phyloP scores from a whole-genome alignment of 495 filamentous ascomycete genomes.

The Opeltia flavorubescens region DNA sequence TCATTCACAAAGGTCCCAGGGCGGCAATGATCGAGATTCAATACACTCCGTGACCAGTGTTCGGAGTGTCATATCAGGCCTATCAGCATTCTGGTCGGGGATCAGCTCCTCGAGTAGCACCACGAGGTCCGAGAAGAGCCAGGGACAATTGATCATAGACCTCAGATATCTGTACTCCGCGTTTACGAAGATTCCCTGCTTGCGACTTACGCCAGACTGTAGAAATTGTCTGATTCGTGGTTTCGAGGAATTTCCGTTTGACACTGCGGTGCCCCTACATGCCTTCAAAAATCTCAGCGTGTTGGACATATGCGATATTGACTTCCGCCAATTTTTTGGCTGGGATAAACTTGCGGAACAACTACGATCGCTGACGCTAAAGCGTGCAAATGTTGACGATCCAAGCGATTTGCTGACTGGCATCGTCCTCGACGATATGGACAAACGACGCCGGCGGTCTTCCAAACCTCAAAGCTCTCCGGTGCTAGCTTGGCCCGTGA shows the following conservation, averaged over 20 bases:
- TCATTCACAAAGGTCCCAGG: constrained; percentile 60
- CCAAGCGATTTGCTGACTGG: constrained; percentile 78
- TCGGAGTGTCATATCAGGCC: constrained; percentile 90
- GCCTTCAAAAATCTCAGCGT: constrained; percentile 93
- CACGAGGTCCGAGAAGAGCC: constrained; percentile 73
- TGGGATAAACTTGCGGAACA: constrained; percentile 92
- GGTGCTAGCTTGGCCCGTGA: constrained; percentile 42
- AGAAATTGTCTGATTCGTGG: constrained; percentile 76
- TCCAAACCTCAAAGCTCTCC: constrained; percentile 75
- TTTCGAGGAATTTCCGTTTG: constrained; percentile 96
- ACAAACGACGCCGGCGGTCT: constrained; percentile 73
- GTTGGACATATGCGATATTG: constrained; percentile 85
- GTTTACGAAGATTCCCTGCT: constrained; percentile 93
- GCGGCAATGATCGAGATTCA: constrained; percentile 69
- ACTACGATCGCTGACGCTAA: constrained; percentile 77
- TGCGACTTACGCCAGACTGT: constrained; percentile 78
- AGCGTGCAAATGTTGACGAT: constrained; percentile 76
- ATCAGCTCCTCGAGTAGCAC: constrained; percentile 58
- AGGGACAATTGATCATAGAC: constrained; percentile 69
- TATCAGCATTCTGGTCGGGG: constrained; percentile 84
- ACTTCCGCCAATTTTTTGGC: constrained; percentile 91
- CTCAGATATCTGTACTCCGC: constrained; percentile 93
- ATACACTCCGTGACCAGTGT: constrained; percentile 94
- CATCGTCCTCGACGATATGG: constrained; percentile 92
- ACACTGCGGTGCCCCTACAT: constrained; percentile 88